Percentiles rank a stretch among this genome's conserved stretches.
These are phyloP conservation scores for Xylariaceae sp. DNA, from an alignment of 2,329 filamentous ascomycete species.

Conservation along the genomic window DNA sequence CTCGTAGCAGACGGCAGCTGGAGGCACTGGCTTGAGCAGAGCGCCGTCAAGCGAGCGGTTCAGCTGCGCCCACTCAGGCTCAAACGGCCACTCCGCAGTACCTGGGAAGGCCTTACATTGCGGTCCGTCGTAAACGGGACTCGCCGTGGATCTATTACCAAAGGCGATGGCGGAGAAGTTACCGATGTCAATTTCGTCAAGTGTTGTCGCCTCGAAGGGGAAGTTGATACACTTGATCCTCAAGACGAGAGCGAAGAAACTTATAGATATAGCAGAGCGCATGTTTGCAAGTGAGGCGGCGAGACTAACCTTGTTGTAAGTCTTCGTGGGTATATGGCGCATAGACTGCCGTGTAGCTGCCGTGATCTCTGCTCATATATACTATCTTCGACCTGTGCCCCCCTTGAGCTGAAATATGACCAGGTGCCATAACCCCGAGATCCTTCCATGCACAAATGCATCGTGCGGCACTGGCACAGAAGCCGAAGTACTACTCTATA, in stretches of 20 bases:
- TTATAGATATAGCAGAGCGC: conserved; percentile 10
- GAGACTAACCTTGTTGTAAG: not conserved
- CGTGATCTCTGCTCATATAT: conserved; percentile 9
- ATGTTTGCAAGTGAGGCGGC: conserved; percentile 15
- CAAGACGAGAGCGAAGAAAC: conserved; percentile 15
- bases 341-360: not conserved
- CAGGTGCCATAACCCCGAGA: not conserved
- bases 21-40: conserved; percentile 42
- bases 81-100: conserved; percentile 38
- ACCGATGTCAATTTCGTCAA: conserved; percentile 40
- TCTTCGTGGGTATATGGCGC: not conserved
- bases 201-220: conserved; percentile 35
- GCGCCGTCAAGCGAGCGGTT: conserved; percentile 40
- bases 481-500: not conserved
- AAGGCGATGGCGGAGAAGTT: conserved; percentile 42
- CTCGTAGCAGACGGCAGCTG: conserved; percentile 42
- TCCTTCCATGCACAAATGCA: conserved; percentile 4
- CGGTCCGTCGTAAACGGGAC: conserved; percentile 30
- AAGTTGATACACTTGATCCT: conserved; percentile 29
- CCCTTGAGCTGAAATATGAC: not conserved
- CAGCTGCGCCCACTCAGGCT: conserved; percentile 39
- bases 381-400: not conserved
- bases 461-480: not conserved
- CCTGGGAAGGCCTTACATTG: conserved; percentile 42
- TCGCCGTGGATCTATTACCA: conserved; percentile 32